Conservation (phyloP, 768 basidiomycete genomes). For the Lentinula guzmanii region DNA sequence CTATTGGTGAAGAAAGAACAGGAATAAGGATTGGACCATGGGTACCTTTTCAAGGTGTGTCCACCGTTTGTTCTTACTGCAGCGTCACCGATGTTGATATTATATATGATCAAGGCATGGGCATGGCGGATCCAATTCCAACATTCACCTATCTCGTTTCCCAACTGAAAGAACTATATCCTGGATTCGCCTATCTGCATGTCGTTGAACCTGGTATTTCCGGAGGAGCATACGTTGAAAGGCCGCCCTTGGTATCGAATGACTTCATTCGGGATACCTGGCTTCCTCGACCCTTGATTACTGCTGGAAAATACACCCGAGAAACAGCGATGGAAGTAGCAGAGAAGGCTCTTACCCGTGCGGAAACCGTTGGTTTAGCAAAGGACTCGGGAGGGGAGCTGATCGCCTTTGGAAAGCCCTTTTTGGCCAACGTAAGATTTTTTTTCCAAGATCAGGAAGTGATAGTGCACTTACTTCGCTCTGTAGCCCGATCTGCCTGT, state of each 20-base stretch:
- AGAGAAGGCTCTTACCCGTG: background rate
- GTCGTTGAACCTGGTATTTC: conserved; percentile 21
- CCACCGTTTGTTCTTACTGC: conserved; percentile 1
- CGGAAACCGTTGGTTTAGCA: background rate
- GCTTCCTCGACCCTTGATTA: conserved; percentile 33
- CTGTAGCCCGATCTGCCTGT: conserved; percentile 22
- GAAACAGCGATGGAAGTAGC: conserved; percentile 25
- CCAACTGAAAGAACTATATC: conserved; percentile 19
- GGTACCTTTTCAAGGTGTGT: conserved; percentile 32
- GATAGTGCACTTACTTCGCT: background rate
- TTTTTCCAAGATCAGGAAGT: background rate
- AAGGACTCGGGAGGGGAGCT: background rate
- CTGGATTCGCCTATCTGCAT: conserved; percentile 39
- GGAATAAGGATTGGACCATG: conserved; percentile 57
- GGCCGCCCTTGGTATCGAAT: conserved; percentile 18
- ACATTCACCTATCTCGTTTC: conserved; percentile 24
- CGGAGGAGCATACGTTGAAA: background rate
- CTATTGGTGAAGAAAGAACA: conserved; percentile 48
- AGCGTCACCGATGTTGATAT: conserved; percentile 11
- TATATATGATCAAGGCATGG: conserved; percentile 30
- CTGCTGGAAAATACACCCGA: conserved; percentile 38
- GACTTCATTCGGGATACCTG: conserved; percentile 42
- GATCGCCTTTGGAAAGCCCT: conserved; percentile 26
- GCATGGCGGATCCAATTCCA: conserved; percentile 44
- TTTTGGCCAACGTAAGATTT: conserved; percentile 27